Conservation (phyloP, 768 basidiomycete species). For the Termitomyces titanicus region DNA sequence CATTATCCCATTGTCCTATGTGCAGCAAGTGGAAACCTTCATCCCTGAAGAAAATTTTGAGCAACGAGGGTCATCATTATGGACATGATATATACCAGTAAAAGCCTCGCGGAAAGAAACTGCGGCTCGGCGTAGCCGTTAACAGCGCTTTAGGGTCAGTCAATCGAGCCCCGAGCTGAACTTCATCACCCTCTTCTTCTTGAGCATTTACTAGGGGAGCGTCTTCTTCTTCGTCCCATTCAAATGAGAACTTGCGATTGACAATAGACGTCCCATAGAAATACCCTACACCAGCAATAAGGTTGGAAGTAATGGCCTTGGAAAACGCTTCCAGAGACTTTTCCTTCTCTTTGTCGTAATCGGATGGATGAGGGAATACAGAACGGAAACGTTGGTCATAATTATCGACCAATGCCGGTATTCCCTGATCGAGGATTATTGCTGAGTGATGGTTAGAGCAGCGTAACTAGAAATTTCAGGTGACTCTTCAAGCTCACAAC, state of each 20-base stretch:
- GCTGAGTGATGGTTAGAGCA: slow-evolving; percentile 38
- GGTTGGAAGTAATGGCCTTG: slow-evolving; percentile 84
- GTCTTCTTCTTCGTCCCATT: slow-evolving; percentile 79
- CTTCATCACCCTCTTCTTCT: slow-evolving; percentile 34
- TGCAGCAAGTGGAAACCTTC: slow-evolving; percentile 95
- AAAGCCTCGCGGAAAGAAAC: slow-evolving; percentile 97
- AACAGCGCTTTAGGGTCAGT: slow-evolving; percentile 75
- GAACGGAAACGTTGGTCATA: slow-evolving; percentile 67
- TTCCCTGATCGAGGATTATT: slow-evolving; percentile 59
- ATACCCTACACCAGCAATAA: slow-evolving; percentile 92
- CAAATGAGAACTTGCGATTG: slow-evolving; percentile 79
- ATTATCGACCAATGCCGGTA: slow-evolving; percentile 56
- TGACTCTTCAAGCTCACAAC: slow-evolving; percentile 41
- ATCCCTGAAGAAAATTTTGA: slow-evolving; percentile 56
- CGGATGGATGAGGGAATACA: slow-evolving; percentile 64
- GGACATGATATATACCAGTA: slow-evolving; percentile 64
- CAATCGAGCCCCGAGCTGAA: slow-evolving; percentile 52
- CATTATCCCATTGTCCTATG: slow-evolving; percentile 92
- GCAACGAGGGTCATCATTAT: neutral
- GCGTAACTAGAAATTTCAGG: neutral
- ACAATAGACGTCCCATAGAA: slow-evolving; percentile 91
- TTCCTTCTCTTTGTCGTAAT: slow-evolving; percentile 45
- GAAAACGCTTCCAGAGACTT: slow-evolving; percentile 68
- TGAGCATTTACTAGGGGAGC: slow-evolving; percentile 23
- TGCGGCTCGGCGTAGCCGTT: slow-evolving; percentile 92